Evolutionary conservation across 2,329 filamentous ascomycete species (phyloP).

Genomic region (Aureobasidium sp.): DNA sequence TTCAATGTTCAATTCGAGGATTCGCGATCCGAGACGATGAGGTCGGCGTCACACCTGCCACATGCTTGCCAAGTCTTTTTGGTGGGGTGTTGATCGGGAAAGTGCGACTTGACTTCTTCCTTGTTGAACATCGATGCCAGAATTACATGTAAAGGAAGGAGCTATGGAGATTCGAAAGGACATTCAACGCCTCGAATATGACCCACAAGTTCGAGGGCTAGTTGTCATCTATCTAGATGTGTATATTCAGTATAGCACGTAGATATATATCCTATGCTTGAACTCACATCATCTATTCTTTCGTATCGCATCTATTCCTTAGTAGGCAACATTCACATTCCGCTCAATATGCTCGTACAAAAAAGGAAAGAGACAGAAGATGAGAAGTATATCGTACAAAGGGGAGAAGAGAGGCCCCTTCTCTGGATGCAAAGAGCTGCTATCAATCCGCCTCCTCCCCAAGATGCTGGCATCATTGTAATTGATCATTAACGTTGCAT

Average conservation of each 20-base stretch:
- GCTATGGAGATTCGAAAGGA: neutral
- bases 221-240: no score
- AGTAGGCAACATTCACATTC: no score
- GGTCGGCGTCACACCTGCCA: neutral
- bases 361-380: neutral
- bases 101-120: neutral
- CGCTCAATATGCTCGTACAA: neutral
- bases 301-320: no score
- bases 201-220: no score
- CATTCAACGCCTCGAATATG: neutral
- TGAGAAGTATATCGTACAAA: conserved; percentile 1
- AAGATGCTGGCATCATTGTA: neutral
- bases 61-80: neutral
- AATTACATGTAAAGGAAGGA: neutral
- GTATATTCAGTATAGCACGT: no score
- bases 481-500: neutral
- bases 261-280: no score
- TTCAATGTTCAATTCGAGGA: neutral
- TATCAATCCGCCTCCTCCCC: neutral
- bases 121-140: neutral
- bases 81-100: neutral
- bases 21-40: neutral
- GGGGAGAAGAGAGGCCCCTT: neutral
- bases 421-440: neutral
- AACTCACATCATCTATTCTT: no score